Evolutionary conservation across 1,284 basidiomycete species (phyloP).

Genomic region (Omphalotus olearius): DNA sequence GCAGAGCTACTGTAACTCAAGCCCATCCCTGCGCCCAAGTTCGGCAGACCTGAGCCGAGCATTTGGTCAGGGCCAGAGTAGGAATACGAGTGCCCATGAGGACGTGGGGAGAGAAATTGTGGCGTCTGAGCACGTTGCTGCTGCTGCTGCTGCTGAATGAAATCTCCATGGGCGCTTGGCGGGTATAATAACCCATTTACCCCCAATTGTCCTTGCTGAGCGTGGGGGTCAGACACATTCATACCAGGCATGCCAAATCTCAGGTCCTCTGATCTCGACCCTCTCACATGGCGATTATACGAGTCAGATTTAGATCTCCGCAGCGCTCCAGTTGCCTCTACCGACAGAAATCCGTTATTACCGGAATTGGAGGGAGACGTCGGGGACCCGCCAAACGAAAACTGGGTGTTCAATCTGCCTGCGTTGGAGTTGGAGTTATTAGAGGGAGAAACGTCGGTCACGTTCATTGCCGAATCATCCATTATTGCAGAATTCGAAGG

Average conservation of each 20-base stretch:
- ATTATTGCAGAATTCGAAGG: slow-evolving; percentile 21
- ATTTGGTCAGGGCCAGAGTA: slow-evolving; percentile 1
- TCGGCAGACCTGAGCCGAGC: slow-evolving; percentile 11
- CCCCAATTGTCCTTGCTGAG: neutral
- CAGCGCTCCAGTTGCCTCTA: slow-evolving; percentile 26
- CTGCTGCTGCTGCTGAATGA: slow-evolving; percentile 31
- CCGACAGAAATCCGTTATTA: slow-evolving; percentile 43
- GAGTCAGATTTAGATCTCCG: slow-evolving; percentile 53
- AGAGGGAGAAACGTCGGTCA: slow-evolving; percentile 43
- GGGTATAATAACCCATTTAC: slow-evolving; percentile 30
- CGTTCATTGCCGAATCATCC: slow-evolving; percentile 35
- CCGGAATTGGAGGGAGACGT: slow-evolving; percentile 4
- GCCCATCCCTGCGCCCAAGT: slow-evolving; percentile 13
- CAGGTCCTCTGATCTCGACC: slow-evolving; percentile 51
- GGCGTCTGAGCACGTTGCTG: slow-evolving; percentile 13
- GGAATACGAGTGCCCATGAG: slow-evolving; percentile 6
- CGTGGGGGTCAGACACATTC: slow-evolving; percentile 4
- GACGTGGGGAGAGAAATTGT: slow-evolving; percentile 17
- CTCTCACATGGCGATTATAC: slow-evolving; percentile 38
- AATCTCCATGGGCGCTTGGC: slow-evolving; percentile 35
- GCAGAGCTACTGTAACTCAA: slow-evolving; percentile 1
- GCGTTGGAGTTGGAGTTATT: slow-evolving; percentile 21
- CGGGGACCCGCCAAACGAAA: slow-evolving; percentile 25
- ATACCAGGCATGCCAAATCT: slow-evolving; percentile 15
- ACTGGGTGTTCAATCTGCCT: slow-evolving; percentile 21